phyloP scores from a whole-genome alignment of 257 asterid genomes.

The Plantago ovata region DNA sequence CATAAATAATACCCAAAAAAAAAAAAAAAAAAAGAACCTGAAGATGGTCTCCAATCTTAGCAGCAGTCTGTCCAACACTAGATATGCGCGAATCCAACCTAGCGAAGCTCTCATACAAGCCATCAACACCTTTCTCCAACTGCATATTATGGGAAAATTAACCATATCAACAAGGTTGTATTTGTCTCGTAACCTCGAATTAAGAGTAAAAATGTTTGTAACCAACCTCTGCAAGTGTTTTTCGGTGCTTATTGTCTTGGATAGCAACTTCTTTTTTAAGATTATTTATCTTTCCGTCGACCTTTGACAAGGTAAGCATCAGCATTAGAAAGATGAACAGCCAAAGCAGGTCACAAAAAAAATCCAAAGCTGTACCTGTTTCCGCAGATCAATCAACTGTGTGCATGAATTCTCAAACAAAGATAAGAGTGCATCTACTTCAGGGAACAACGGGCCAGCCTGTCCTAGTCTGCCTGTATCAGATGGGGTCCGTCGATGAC shows the following conservation, averaged over 20 bases:
- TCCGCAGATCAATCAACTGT: conserved; percentile 83
- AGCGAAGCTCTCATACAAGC: conserved; percentile 88
- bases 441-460: conserved; percentile 75
- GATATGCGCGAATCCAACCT: conserved; percentile 98
- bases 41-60: conserved; percentile 97
- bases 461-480: conserved; percentile 61
- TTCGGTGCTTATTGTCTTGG: conserved; percentile 91
- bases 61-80: conserved; percentile 99
- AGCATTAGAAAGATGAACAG: conserved; percentile 27
- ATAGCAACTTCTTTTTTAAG: conserved; percentile 75
- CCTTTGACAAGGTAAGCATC: conserved; percentile 38
- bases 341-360: conserved; percentile 8
- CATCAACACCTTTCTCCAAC: conserved; percentile 99
- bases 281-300: conserved; percentile 81
- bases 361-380: conserved; percentile 46
- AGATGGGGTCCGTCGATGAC: conserved; percentile 59
- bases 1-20: background rate
- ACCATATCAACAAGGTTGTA: conserved; percentile 14
- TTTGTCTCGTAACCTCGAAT: conserved; percentile 14
- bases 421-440: conserved; percentile 83
- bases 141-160: conserved; percentile 31
- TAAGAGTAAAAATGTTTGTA: conserved; percentile 9
- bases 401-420: conserved; percentile 76
- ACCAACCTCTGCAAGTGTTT: conserved; percentile 87
- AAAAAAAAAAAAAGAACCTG: conserved; percentile 46